These are phyloP conservation scores for Coemansia pectinata DNA, from an alignment of 192 early-diverging fungal species.

Conservation along the genomic window DNA sequence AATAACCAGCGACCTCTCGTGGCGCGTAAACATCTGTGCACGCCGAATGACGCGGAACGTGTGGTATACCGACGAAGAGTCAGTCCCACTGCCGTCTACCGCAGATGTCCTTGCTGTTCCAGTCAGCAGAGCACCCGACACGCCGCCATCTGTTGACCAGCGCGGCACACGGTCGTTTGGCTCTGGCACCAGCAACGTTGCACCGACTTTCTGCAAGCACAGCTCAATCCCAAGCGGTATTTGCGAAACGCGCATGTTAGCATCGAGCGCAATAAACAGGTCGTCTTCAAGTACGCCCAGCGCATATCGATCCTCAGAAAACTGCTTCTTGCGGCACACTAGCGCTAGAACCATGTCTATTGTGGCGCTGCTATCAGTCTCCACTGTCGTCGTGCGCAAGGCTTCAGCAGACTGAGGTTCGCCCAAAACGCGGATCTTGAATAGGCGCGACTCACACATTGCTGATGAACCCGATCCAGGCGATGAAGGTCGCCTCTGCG, in stretches of 20 bases:
- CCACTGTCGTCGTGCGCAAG: slow-evolving; percentile 88
- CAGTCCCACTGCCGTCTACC: neutral
- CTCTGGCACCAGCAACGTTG: slow-evolving; percentile 13
- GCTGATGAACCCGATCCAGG: neutral
- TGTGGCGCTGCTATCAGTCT: slow-evolving; percentile 67
- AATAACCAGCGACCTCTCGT: slow-evolving; percentile 86
- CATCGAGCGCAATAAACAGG: slow-evolving; percentile 66
- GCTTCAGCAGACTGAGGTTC: slow-evolving; percentile 59
- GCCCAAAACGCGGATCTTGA: slow-evolving; percentile 30
- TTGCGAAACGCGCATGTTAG: slow-evolving; percentile 76
- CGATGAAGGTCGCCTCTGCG: neutral
- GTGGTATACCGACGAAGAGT: slow-evolving; percentile 53
- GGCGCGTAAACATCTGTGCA: slow-evolving; percentile 81
- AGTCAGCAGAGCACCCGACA: neutral
- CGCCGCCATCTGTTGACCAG: neutral
- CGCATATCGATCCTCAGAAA: slow-evolving; percentile 82
- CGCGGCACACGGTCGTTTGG: neutral
- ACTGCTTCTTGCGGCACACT: slow-evolving; percentile 87
- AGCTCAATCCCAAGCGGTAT: slow-evolving; percentile 39
- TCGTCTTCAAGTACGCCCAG: slow-evolving; percentile 77
- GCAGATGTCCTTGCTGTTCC: neutral
- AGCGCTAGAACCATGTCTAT: slow-evolving; percentile 79
- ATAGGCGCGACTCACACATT: slow-evolving; percentile 23
- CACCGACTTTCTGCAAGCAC: slow-evolving; percentile 40
- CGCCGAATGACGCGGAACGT: slow-evolving; percentile 86